Evolutionary conservation across 2,329 filamentous ascomycete species (phyloP).

Genomic region (Trichophyton simii): DNA sequence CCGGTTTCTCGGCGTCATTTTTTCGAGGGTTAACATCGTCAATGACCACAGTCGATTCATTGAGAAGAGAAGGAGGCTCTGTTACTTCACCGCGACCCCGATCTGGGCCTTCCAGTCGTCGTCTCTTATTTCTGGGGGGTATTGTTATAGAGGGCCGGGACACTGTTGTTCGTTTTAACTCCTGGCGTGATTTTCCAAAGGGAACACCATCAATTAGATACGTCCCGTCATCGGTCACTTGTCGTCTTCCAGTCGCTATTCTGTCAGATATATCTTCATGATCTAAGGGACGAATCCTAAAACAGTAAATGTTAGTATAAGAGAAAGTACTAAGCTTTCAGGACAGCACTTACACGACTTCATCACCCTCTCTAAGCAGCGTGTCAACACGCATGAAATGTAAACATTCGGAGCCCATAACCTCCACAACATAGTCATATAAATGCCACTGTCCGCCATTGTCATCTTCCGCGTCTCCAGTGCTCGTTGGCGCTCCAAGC

Average conservation of each 20-base stretch:
- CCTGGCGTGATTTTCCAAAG: conserved; percentile 56
- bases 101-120: conserved; percentile 31
- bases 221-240: conserved; percentile 65
- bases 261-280: conserved; percentile 61
- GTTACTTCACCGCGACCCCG: conserved; percentile 14
- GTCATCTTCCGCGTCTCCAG: conserved; percentile 14
- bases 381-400: conserved; percentile 64
- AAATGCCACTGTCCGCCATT: conserved; percentile 56
- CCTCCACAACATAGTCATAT: conserved; percentile 78
- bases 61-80: conserved; percentile 12
- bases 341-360: conserved; percentile 53
- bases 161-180: conserved; percentile 44
- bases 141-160: conserved; percentile 57
- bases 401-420: conserved; percentile 73
- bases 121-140: conserved; percentile 63
- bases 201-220: conserved; percentile 77
- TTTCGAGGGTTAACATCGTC: not conserved
- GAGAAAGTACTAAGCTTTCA: not conserved
- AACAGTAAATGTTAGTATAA: not conserved
- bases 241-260: conserved; percentile 61
- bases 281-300: conserved; percentile 64
- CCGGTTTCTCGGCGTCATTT: not conserved
- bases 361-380: conserved; percentile 69
- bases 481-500: conserved; percentile 51
- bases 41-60: not conserved